phyloP scores from a whole-genome alignment of 371 early-diverging fungal genomes.

The Circinella umbellata region DNA sequence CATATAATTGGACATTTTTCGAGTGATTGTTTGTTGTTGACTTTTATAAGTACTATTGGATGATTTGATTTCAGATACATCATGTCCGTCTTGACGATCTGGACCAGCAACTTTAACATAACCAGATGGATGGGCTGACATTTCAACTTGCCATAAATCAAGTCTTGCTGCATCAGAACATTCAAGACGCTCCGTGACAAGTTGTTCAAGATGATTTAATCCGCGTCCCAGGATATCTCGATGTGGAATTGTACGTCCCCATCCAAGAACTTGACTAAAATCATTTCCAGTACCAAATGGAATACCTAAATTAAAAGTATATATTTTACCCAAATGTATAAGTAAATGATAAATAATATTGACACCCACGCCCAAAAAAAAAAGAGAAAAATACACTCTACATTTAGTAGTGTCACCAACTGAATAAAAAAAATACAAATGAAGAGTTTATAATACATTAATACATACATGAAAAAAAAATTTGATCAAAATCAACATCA shows the following conservation, averaged over 20 bases:
- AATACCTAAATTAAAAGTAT: conserved; percentile 36
- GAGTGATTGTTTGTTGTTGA: conserved; percentile 16
- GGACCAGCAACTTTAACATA: conserved; percentile 47
- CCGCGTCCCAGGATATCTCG: conserved; percentile 53
- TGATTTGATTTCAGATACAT: conserved; percentile 19
- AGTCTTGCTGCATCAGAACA: conserved; percentile 60
- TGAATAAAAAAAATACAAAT: neutral
- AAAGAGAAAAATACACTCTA: neutral
- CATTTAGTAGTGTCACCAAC: neutral
- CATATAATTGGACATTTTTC: conserved; percentile 66
- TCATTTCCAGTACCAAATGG: conserved; percentile 75
- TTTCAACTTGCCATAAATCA: conserved; percentile 64
- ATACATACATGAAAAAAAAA: conserved; percentile 63
- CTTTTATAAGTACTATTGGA: neutral
- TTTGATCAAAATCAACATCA: conserved; percentile 49
- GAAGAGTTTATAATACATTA: no score
- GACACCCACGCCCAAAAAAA: neutral
- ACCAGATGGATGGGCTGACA: conserved; percentile 54
- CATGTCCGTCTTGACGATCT: conserved; percentile 25
- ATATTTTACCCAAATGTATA: no score
- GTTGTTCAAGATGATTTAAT: conserved; percentile 46
- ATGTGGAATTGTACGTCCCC: conserved; percentile 66
- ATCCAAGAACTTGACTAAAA: conserved; percentile 67
- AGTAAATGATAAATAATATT: neutral
- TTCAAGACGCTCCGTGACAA: conserved; percentile 52